Evolutionary conservation across 2,329 filamentous ascomycete species (phyloP), one percentile per base, ranked within the genome.

Genomic region (Dactylellina sp.): DNA sequence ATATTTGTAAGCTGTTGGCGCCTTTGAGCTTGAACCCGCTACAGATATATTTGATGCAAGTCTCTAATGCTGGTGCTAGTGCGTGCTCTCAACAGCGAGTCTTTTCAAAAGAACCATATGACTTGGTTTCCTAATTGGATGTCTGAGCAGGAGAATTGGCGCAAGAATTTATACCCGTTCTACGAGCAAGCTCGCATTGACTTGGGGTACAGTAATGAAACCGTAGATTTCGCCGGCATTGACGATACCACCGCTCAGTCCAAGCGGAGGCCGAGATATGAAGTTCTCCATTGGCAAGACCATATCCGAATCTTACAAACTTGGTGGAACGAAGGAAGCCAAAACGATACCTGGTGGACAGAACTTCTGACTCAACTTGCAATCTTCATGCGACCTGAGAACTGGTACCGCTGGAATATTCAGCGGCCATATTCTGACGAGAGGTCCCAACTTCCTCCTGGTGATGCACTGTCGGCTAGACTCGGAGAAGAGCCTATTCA

Each of bases 41-140:
- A n/a, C n/a, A n/a, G n/a, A n/a, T n/a, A n/a, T n/a, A n/a, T n/a
- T n/a, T n/a, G n/a, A n/a, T n/a, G n/a, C n/a, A n/a, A n/a, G n/a
- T n/a, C n/a, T n/a, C 28, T 32, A 32, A 32, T 32, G n/a, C 40
- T 5, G 9, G 16, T 9, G 22, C 22, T 47, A 74, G 70, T 74
- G 7, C 61, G 61, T 0, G 61, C 70, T 1, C 40, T 74, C 2
- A 74, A 74, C 22, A 74, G 28, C 16, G 32, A 46, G 18, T 40
- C 55, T 0, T 74, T 74, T 32, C 61, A 74, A 53, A 25, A 61
- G 11, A 44, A 44, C 3, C 28, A 74, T 37, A 74, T 74, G 70
- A 37, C 53, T 2, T 62, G 70, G 61, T 18, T 24, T 7, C 40
- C 49, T 5, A 14, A 35, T n/a, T 55, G 46, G 42, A 42, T 42